These are phyloP conservation scores for Eucalyptus erythrocorys DNA, from an alignment of 345 rosid species.

Conservation along the genomic window DNA sequence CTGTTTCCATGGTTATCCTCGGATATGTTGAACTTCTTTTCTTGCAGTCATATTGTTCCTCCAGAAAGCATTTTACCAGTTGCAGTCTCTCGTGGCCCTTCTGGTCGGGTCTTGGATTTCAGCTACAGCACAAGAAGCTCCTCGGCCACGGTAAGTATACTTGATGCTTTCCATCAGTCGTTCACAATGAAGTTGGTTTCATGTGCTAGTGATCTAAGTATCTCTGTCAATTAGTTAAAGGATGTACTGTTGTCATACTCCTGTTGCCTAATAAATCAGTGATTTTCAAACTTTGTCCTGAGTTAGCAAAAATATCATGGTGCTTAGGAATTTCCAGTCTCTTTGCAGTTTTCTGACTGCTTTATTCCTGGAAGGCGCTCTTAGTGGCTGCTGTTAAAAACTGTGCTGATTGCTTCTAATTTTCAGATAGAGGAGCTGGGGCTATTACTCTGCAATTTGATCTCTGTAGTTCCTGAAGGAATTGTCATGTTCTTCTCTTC, in stretches of 20 bases:
- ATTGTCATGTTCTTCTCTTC: slow-evolving; percentile 92
- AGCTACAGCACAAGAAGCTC: slow-evolving; percentile 78
- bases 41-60: slow-evolving; percentile 86
- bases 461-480: slow-evolving; percentile 74
- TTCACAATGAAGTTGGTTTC: neutral
- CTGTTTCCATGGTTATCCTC: slow-evolving; percentile 79
- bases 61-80: slow-evolving; percentile 74
- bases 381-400: neutral
- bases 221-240: neutral
- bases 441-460: slow-evolving; percentile 74
- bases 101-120: slow-evolving; percentile 75
- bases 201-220: neutral
- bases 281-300: neutral
- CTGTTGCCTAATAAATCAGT: neutral
- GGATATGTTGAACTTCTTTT: slow-evolving; percentile 63
- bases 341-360: neutral
- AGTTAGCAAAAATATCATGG: neutral
- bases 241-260: neutral
- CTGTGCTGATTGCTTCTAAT: neutral
- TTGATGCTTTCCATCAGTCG: neutral
- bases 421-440: slow-evolving; percentile 83
- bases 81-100: slow-evolving; percentile 76
- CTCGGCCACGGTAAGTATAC: slow-evolving; percentile 34
- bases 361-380: neutral
- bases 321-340: neutral